Conservation (phyloP, 1,284 basidiomycete species). For the Veloporphyrellus conicus region DNA sequence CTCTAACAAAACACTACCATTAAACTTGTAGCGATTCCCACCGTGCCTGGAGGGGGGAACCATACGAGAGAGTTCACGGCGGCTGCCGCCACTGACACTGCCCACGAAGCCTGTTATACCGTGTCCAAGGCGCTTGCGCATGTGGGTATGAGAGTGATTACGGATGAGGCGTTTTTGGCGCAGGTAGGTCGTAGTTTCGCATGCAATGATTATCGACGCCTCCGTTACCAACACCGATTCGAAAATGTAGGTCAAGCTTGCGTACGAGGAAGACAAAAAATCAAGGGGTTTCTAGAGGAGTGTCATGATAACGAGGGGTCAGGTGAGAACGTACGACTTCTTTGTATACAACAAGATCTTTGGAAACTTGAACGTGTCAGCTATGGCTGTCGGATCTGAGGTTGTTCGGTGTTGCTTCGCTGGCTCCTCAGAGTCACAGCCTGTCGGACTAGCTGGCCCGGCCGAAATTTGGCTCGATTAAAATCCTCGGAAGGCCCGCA, state of each 20-base stretch:
- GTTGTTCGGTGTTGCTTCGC: too few relatives aligned
- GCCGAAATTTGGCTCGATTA: too few relatives aligned
- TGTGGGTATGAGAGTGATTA: constrained; percentile 52
- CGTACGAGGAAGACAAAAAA: constrained; percentile 28
- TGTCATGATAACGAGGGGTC: not conserved
- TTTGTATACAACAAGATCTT: constrained; percentile 2
- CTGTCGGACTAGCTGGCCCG: too few relatives aligned
- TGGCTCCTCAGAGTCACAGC: too few relatives aligned
- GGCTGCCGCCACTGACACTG: constrained; percentile 49
- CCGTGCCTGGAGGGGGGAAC: constrained; percentile 54
- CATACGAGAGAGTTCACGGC: constrained; percentile 58
- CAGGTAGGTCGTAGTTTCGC: constrained; percentile 13
- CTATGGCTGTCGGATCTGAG: too few relatives aligned
- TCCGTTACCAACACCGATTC: not conserved
- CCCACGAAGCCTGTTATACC: constrained; percentile 55
- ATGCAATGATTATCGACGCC: too few relatives aligned
- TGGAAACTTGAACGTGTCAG: too few relatives aligned
- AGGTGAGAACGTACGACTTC: not conserved
- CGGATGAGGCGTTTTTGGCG: constrained; percentile 41
- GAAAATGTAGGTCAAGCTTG: constrained; percentile 23
- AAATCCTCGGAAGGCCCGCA: too few relatives aligned
- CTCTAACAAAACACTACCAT: not conserved
- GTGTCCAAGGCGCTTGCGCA: constrained; percentile 58
- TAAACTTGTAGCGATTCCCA: constrained; percentile 46
- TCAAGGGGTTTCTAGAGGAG: constrained; percentile 8